Percentiles rank a stretch among this genome's conserved stretches.
phyloP scores from a whole-genome alignment of 164 flowering plant genomes.

The Cinnamomum micranthum region DNA sequence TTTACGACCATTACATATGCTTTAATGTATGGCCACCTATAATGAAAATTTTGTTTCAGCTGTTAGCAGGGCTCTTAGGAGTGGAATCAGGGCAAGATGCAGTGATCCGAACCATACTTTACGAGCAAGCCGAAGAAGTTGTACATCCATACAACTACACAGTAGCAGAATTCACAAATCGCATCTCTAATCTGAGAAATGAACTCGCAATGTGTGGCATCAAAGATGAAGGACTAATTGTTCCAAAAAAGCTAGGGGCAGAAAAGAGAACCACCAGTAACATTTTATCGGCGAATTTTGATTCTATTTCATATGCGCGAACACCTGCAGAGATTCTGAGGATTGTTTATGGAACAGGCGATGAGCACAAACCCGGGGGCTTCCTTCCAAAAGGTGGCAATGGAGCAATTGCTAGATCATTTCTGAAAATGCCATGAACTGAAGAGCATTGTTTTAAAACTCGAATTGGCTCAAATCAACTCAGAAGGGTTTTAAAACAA shows the following conservation, averaged over 20 bases:
- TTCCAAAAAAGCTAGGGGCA: constrained; percentile 41
- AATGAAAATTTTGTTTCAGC: constrained; percentile 21
- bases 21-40: no score
- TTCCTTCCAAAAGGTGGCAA: constrained; percentile 46
- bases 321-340: constrained; percentile 52
- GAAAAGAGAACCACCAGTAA: constrained; percentile 38
- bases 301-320: constrained; percentile 40
- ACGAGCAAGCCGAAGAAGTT: constrained; percentile 24
- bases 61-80: constrained; percentile 53
- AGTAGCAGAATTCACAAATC: constrained; percentile 47
- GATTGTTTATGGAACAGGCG: constrained; percentile 45
- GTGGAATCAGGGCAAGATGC: constrained; percentile 77
- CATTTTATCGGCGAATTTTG: constrained; percentile 29
- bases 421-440: constrained; percentile 13
- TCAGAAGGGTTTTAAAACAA: no score
- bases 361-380: constrained; percentile 44
- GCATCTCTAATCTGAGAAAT: constrained; percentile 43
- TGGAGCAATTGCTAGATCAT: constrained; percentile 41
- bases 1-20: neutral
- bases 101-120: constrained; percentile 40
- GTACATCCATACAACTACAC: constrained; percentile 48
- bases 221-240: constrained; percentile 59
- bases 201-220: constrained; percentile 37
- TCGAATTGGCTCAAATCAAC: no score
- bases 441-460: neutral